Conservation (phyloP, 2,329 filamentous ascomycete genomes). For the Ophiostoma sp. region DNA sequence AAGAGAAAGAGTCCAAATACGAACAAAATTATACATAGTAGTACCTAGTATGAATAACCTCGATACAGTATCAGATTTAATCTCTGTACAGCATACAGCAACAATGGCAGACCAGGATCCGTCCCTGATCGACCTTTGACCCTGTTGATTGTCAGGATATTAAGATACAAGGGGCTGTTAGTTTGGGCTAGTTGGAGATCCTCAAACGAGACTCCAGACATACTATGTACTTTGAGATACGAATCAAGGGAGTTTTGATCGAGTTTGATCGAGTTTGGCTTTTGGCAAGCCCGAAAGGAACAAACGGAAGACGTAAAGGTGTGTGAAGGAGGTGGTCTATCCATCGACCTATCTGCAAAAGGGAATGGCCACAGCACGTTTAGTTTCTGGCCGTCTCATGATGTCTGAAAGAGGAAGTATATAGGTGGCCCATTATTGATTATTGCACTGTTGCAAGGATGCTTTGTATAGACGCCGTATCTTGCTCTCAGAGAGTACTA, state of each 20-base stretch:
- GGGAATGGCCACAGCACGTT: background rate
- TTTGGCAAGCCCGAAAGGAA: background rate
- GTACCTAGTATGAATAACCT: too few species aligned
- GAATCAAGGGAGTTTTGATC: background rate
- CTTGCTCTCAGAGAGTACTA: too few species aligned
- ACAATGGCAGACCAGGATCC: background rate
- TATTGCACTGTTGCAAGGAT: background rate
- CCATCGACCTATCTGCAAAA: background rate
- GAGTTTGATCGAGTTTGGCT: background rate
- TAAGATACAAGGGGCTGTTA: background rate
- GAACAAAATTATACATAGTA: too few species aligned
- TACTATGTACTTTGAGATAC: background rate
- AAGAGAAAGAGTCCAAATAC: background rate
- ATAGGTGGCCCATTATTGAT: background rate
- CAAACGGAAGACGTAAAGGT: background rate
- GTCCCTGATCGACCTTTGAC: background rate
- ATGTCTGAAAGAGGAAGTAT: background rate
- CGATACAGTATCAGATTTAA: background rate
- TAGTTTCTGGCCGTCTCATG: background rate
- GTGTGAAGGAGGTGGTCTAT: too few species aligned
- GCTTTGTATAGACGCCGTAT: background rate
- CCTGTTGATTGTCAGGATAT: background rate
- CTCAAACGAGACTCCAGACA: background rate
- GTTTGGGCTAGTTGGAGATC: background rate
- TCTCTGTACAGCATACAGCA: background rate